A percentile compares a stretch with the other conserved stretches of the same genome.
Conservation (phyloP, 768 basidiomycete genomes). For the Termitomyces sp. region DNA sequence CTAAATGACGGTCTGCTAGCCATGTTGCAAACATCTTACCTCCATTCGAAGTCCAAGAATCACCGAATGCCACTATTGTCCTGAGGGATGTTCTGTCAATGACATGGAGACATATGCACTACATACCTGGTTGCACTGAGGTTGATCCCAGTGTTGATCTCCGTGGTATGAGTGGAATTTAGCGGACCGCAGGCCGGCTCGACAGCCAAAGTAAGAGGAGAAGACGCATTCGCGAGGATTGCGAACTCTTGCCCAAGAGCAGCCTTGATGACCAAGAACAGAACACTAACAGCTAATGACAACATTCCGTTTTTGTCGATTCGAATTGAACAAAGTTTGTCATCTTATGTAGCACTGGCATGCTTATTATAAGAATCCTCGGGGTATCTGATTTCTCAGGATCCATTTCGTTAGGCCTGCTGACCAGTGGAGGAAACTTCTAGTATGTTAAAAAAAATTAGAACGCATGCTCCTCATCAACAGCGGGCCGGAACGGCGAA, state of each 20-base stretch:
- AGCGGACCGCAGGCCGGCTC: background rate
- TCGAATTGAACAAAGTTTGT: background rate
- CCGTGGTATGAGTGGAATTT: background rate
- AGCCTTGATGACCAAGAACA: background rate
- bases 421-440: background rate
- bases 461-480: background rate
- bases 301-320: background rate
- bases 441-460: background rate
- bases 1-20: background rate
- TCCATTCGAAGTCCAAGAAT: slow-evolving; percentile 4
- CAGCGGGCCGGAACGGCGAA: background rate
- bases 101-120: too few relatives aligned
- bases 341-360: background rate
- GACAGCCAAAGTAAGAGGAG: background rate
- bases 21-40: background rate
- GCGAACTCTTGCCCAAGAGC: background rate
- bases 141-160: background rate
- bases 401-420: background rate
- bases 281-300: background rate
- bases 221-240: background rate
- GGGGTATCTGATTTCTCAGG: background rate
- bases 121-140: background rate
- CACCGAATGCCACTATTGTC: slow-evolving; percentile 1
- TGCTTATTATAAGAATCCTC: background rate
- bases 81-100: background rate